Evolutionary conservation across 2,329 filamentous ascomycete species (phyloP).

Genomic region (Stenocarpella maydis): DNA sequence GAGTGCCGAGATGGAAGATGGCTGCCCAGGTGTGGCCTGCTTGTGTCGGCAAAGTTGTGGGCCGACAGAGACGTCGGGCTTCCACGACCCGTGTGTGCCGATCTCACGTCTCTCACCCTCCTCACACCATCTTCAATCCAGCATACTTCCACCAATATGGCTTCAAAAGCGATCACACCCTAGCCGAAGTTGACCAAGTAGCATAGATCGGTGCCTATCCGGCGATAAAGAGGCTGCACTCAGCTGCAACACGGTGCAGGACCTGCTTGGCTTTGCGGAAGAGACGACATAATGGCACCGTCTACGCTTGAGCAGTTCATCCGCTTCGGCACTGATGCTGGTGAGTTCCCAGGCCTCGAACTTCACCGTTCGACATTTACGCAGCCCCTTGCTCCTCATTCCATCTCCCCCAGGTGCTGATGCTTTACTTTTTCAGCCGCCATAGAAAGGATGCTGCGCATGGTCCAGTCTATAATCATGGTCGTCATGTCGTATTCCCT

Average conservation of each 20-base stretch:
- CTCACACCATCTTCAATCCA: not conserved
- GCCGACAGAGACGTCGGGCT: not conserved
- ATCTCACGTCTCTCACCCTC: not conserved
- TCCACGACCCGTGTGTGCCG: not conserved
- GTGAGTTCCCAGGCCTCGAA: constrained; percentile 33
- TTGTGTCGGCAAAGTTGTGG: not conserved
- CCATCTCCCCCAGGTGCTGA: not conserved
- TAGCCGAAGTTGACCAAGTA: not conserved
- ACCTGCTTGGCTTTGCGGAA: not conserved
- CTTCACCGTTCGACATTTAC: not conserved
- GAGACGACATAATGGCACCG: constrained; percentile 2
- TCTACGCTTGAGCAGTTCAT: constrained; percentile 47
- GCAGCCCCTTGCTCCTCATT: too few relatives aligned
- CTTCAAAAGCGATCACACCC: too few relatives aligned
- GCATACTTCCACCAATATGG: not conserved
- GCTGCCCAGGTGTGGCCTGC: too few relatives aligned
- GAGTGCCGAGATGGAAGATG: too few relatives aligned
- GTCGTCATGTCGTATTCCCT: constrained; percentile 28
- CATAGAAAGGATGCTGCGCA: constrained; percentile 33
- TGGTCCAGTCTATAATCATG: constrained; percentile 33
- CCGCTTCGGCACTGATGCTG: constrained; percentile 45
- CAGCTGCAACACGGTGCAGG: not conserved
- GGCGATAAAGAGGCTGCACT: not conserved
- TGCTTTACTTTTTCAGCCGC: constrained; percentile 19
- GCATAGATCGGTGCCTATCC: not conserved